Evolutionary conservation across 805 yeast species (phyloP).

Genomic region (Maudiozyma bulderi): DNA sequence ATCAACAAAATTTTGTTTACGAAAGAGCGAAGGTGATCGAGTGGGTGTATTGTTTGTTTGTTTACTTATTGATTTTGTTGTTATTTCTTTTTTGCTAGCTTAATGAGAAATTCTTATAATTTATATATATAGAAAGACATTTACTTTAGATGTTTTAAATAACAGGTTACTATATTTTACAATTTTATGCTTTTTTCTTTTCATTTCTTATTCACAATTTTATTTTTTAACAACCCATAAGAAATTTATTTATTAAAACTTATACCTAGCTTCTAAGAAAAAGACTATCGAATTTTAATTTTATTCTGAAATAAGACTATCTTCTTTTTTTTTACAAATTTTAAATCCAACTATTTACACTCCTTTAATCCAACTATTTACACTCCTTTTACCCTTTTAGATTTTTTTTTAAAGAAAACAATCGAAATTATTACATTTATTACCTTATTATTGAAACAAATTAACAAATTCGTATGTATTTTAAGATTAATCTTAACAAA

Average conservation of each 20-base stretch:
- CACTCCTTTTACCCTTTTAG: constrained; percentile 2
- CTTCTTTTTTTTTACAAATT: not conserved
- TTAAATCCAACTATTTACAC: constrained; percentile 29
- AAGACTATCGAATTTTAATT: too few species aligned
- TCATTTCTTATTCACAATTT: not conserved
- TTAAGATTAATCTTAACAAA: not conserved
- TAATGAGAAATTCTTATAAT: not conserved
- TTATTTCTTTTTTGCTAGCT: too few species aligned
- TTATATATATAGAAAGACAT: not conserved
- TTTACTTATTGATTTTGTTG: too few species aligned
- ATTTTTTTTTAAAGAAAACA: constrained; percentile 7
- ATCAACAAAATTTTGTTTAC: too few species aligned
- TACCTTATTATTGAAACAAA: too few species aligned
- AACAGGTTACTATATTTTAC: not conserved
- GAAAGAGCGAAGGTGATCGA: too few species aligned
- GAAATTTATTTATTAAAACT: not conserved
- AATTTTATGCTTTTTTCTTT: not conserved
- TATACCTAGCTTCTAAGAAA: not conserved
- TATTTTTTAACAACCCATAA: not conserved
- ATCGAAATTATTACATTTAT: not conserved
- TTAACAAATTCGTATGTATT: not conserved
- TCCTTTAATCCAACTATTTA: constrained; percentile 22
- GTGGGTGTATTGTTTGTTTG: too few species aligned
- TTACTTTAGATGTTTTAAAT: not conserved
- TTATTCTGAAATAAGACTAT: too few species aligned